Percentiles rank a stretch among this genome's conserved stretches.
phyloP scores from a whole-genome alignment of 495 filamentous ascomycete genomes.

The Tuber borchii region DNA sequence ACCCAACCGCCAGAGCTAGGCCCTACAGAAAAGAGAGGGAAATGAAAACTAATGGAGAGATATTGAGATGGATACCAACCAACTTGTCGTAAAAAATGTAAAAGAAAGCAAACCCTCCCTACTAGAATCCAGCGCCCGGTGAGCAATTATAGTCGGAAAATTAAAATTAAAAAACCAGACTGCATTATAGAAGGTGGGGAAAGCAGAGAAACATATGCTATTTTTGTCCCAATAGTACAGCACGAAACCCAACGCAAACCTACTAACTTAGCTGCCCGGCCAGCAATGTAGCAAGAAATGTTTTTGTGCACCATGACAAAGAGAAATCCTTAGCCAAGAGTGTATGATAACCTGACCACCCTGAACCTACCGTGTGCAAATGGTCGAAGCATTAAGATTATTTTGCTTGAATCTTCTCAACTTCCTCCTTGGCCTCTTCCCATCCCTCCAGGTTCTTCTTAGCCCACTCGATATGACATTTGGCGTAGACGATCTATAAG shows the following conservation, averaged over 20 bases:
- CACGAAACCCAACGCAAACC: conserved; percentile 1
- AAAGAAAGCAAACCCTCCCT: not conserved
- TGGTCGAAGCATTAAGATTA: conserved; percentile 37
- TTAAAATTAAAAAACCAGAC: not conserved
- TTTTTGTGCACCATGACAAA: conserved; percentile 2
- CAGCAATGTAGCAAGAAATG: not conserved
- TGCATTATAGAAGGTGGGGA: not conserved
- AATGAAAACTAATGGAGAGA: not conserved
- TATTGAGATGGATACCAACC: not conserved
- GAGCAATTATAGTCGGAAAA: not conserved
- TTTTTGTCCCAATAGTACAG: not conserved
- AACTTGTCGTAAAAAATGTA: not conserved
- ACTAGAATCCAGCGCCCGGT: not conserved
- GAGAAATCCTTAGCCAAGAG: not conserved
- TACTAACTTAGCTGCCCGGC: not conserved
- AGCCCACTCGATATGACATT: conserved; percentile 96
- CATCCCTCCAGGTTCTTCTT: conserved; percentile 92
- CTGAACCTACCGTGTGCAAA: not conserved
- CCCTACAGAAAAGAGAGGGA: not conserved
- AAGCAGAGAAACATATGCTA: not conserved
- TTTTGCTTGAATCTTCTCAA: conserved; percentile 70
- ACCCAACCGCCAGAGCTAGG: not conserved
- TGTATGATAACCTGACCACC: not conserved
- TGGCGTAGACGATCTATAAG: conserved; percentile 77
- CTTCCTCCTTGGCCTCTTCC: conserved; percentile 90